Conservation (phyloP, 2,329 filamentous ascomycete genomes). For the Xylaria sp. region DNA sequence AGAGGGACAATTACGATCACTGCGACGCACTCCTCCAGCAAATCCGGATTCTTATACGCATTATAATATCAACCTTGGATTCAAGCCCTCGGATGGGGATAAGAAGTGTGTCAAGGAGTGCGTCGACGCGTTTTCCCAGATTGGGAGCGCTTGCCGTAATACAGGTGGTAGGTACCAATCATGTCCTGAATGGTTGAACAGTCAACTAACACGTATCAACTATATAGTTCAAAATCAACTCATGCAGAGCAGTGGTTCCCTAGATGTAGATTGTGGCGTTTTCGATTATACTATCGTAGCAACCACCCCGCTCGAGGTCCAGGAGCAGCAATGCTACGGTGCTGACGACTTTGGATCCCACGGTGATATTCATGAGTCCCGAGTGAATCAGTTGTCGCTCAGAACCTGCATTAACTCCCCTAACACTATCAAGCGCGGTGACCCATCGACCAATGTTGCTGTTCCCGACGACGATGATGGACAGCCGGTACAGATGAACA, state of each 20-base stretch:
- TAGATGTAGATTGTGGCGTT: neutral
- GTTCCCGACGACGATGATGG: neutral
- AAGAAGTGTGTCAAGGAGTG: neutral
- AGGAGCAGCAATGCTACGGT: neutral
- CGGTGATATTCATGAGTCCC: neutral
- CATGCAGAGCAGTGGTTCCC: neutral
- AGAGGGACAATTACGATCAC: neutral
- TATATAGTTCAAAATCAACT: neutral
- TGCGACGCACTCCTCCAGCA: neutral
- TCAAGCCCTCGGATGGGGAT: neutral
- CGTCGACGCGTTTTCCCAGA: neutral
- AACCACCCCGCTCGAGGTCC: neutral
- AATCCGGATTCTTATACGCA: neutral
- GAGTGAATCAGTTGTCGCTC: neutral
- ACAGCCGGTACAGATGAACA: neutral
- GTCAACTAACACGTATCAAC: neutral
- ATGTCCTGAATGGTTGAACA: neutral
- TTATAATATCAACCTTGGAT: conserved; percentile 1
- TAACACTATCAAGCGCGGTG: neutral
- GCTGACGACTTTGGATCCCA: neutral
- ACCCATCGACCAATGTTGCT: neutral
- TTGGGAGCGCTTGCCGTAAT: neutral
- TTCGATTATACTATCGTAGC: neutral
- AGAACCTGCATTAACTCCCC: neutral
- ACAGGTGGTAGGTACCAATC: neutral